These are phyloP conservation scores for Pyrenophora teres DNA, from an alignment of 2,329 filamentous ascomycete genomes.

Conservation along the genomic window DNA sequence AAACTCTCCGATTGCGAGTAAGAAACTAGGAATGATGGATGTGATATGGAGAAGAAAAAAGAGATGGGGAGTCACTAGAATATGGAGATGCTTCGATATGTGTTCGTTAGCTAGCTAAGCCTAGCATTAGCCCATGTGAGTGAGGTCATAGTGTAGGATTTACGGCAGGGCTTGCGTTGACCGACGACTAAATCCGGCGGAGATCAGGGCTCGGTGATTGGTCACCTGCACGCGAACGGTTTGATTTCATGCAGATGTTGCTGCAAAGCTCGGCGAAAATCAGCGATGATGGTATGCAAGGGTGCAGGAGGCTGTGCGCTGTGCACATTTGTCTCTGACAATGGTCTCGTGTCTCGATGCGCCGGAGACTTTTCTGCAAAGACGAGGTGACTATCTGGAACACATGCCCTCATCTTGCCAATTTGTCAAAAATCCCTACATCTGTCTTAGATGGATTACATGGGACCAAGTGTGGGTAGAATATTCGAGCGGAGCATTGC, in stretches of 20 bases:
- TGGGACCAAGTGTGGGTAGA: not conserved
- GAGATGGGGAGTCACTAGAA: conserved; percentile 8
- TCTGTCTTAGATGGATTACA: not conserved
- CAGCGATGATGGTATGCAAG: conserved; percentile 5
- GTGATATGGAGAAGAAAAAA: conserved; percentile 7
- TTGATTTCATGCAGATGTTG: conserved; percentile 15
- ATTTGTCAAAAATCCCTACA: not conserved
- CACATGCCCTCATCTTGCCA: not conserved
- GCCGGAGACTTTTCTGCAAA: too few relatives aligned
- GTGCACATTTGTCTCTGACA: not conserved
- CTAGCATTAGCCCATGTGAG: conserved; percentile 22
- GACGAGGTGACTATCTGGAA: too few relatives aligned
- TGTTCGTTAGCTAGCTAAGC: conserved; percentile 12
- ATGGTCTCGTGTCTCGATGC: too few relatives aligned
- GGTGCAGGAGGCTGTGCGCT: conserved; percentile 16
- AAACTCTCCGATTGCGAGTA: not conserved
- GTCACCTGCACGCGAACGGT: conserved; percentile 21
- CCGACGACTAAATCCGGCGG: conserved; percentile 30
- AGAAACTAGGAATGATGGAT: too few relatives aligned
- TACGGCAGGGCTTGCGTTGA: conserved; percentile 32
- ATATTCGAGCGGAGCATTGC: conserved; percentile 4
- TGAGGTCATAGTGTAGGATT: conserved; percentile 34
- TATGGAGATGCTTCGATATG: conserved; percentile 25
- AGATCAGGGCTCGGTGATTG: conserved; percentile 24
- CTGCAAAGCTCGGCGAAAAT: conserved; percentile 23